These are phyloP conservation scores for Ceratocystis cubensis DNA, from an alignment of 2,329 filamentous ascomycete species.

Conservation along the genomic window DNA sequence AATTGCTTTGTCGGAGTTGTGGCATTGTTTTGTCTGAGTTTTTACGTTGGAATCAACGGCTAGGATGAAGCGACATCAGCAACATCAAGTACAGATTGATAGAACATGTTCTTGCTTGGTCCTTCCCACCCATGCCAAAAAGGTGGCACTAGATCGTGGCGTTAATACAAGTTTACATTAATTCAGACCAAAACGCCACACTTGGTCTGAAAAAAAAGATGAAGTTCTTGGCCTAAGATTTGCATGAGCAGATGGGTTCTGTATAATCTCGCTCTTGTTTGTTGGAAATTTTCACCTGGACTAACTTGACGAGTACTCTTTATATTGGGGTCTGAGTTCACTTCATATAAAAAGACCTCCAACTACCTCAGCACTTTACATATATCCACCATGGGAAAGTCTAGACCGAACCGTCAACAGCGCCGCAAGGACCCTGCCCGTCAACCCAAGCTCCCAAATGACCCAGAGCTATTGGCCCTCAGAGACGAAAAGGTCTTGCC, in stretches of 20 bases:
- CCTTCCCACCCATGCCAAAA: not conserved
- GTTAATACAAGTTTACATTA: not conserved
- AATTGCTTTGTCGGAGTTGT: too few species aligned
- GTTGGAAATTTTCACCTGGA: conserved; percentile 10
- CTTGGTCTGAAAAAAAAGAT: conserved; percentile 4
- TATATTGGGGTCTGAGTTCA: not conserved
- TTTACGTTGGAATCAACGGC: too few species aligned
- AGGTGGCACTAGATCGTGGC: not conserved
- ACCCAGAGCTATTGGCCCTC: conserved; percentile 51
- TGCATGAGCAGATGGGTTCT: not conserved
- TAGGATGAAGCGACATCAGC: too few species aligned
- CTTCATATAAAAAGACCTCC: not conserved
- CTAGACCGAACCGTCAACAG: conserved; percentile 39
- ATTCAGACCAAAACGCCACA: conserved; percentile 5
- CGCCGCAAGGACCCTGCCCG: conserved; percentile 46
- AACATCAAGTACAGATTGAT: too few species aligned
- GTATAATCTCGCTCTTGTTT: not conserved
- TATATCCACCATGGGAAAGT: conserved; percentile 42
- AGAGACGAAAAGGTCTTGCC: conserved; percentile 52
- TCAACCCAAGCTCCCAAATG: conserved; percentile 46
- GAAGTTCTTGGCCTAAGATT: not conserved
- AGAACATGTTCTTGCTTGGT: not conserved
- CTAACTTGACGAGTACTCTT: not conserved
- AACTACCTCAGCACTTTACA: not conserved
- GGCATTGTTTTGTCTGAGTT: too few species aligned